Evolutionary conservation across 306 rosid species (phyloP).

Genomic region (Medicago truncatula): DNA sequence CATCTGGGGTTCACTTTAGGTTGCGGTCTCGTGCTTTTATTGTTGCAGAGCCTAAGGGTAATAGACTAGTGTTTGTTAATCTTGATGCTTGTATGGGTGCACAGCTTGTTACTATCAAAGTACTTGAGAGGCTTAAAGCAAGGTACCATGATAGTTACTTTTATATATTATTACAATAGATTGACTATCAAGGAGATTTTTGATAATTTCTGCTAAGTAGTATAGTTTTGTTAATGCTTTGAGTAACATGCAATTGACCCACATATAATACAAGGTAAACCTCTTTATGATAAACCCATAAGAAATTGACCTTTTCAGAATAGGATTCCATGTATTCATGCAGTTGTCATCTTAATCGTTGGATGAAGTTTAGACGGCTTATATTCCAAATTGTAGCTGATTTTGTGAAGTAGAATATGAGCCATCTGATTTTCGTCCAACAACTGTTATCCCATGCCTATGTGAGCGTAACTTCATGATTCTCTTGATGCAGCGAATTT

Average conservation of each 20-base stretch:
- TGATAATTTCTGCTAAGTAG: conserved; percentile 21
- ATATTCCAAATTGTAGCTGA: neutral
- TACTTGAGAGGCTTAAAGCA: conserved; percentile 82
- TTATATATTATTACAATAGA: neutral
- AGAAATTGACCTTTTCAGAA: neutral
- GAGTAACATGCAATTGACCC: neutral
- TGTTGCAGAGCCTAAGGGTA: conserved; percentile 77
- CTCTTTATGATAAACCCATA: neutral
- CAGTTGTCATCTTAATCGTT: neutral
- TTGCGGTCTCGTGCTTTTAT: conserved; percentile 83
- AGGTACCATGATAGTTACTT: conserved; percentile 56
- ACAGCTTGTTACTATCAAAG: conserved; percentile 79
- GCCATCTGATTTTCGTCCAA: neutral
- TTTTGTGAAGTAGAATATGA: neutral
- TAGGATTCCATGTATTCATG: neutral
- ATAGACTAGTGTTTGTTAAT: conserved; percentile 81
- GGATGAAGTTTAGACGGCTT: neutral
- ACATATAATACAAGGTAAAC: neutral
- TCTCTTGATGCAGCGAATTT: neutral
- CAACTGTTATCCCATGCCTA: neutral
- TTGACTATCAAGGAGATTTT: neutral
- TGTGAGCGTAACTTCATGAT: neutral
- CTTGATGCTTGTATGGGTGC: conserved; percentile 99
- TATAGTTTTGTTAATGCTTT: conserved; percentile 16
- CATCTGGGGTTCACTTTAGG: conserved; percentile 90